Conservation (phyloP, 768 basidiomycete genomes). For the Pleurotus giganteus region DNA sequence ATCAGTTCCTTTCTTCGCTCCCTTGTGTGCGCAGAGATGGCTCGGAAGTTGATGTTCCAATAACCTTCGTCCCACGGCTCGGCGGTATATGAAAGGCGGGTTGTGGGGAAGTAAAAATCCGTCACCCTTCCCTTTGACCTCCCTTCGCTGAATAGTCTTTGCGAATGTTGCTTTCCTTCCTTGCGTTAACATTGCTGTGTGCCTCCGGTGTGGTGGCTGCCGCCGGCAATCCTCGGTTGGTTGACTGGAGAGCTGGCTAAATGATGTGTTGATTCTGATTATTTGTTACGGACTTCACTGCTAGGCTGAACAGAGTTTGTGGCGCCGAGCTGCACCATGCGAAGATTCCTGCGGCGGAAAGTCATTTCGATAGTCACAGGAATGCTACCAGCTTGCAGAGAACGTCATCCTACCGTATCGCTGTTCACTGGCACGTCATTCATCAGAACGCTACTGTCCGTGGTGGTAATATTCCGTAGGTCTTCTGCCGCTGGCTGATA, state of each 20-base stretch:
- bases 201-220: background rate
- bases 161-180: background rate
- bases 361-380: slow-evolving; percentile 37
- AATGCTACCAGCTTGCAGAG: slow-evolving; percentile 4
- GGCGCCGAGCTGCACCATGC: background rate
- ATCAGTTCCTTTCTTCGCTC: no score
- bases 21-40: no score
- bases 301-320: background rate
- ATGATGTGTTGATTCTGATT: background rate
- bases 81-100: background rate
- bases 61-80: no score
- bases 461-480: slow-evolving; percentile 44
- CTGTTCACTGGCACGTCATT: slow-evolving; percentile 34
- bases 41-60: no score
- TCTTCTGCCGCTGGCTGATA: background rate
- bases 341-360: slow-evolving; percentile 25
- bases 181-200: background rate
- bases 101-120: background rate
- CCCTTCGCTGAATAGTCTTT: background rate
- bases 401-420: slow-evolving; percentile 7
- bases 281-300: background rate
- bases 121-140: background rate
- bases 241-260: background rate
- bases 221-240: background rate
- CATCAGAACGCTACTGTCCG: slow-evolving; percentile 25